Evolutionary conservation across 768 basidiomycete species (phyloP).

Genomic region (Pleurotus tuber-regium): DNA sequence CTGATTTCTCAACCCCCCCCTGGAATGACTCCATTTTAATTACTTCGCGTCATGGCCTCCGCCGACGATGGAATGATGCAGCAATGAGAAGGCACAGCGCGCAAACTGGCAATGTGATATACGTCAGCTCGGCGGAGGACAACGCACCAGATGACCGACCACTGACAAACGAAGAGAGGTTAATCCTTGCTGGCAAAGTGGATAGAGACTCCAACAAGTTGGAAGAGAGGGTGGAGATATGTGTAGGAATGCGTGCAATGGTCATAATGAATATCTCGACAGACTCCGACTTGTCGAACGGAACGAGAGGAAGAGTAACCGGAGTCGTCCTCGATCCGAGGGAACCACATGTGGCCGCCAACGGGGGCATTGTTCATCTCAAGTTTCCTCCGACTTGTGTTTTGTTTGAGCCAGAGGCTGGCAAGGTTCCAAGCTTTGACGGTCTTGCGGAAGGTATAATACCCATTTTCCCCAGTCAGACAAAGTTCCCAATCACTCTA

Average conservation of each 20-base stretch:
- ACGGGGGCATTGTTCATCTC: background rate
- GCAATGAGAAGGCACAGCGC: constrained; percentile 20
- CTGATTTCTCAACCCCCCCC: too few relatives aligned
- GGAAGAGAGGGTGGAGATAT: background rate
- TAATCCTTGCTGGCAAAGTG: constrained; percentile 4
- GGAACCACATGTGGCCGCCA: background rate
- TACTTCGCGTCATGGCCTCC: constrained; percentile 27
- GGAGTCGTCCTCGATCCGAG: background rate
- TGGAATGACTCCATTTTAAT: constrained; percentile 23
- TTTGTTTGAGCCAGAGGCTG: background rate
- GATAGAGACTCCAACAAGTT: constrained; percentile 3
- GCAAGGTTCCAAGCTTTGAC: background rate
- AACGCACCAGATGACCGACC: constrained; percentile 9
- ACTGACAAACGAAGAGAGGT: constrained; percentile 9
- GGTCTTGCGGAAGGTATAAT: background rate
- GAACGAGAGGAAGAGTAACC: background rate
- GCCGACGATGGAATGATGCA: constrained; percentile 25
- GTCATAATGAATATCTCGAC: background rate
- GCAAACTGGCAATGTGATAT: constrained; percentile 15
- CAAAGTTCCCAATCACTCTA: constrained; percentile 7
- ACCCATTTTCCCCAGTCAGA: background rate
- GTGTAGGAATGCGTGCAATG: background rate
- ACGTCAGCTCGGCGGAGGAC: constrained; percentile 24
- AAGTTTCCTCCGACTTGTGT: background rate
- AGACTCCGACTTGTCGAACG: background rate